These are phyloP conservation scores for Populus nigra DNA, from an alignment of 345 rosid genomes.

Conservation along the genomic window DNA sequence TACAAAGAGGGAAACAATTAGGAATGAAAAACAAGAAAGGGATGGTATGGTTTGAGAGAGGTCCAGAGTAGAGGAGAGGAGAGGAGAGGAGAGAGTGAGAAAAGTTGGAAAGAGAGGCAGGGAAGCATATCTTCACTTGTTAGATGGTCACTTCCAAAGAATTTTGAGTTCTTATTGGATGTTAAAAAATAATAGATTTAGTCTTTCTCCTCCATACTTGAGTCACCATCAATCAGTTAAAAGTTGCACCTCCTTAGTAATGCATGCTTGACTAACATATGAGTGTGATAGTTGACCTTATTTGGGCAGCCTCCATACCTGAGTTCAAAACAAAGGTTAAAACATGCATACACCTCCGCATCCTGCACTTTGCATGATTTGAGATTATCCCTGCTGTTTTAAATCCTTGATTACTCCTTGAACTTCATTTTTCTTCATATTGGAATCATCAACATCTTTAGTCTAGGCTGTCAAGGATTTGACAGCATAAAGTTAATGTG, in stretches of 20 bases:
- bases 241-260: neutral
- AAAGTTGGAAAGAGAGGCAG: neutral
- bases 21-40: neutral
- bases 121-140: neutral
- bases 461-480: neutral
- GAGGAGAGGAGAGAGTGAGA: neutral
- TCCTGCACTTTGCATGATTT: neutral
- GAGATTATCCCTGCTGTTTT: neutral
- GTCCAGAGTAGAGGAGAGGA: neutral
- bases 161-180: neutral
- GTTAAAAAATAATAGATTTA: neutral
- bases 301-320: no score
- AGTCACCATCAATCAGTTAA: neutral
- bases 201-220: neutral
- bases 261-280: neutral
- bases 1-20: neutral
- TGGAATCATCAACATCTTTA: neutral
- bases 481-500: neutral
- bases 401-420: neutral
- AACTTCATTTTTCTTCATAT: neutral
- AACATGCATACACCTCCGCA: neutral
- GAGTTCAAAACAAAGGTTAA: neutral
- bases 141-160: neutral
- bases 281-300: neutral
- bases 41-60: neutral